Evolutionary conservation across 2,329 filamentous ascomycete species (phyloP), one percentile per base, ranked within the genome.

Genomic region (Penicillium sp.): DNA sequence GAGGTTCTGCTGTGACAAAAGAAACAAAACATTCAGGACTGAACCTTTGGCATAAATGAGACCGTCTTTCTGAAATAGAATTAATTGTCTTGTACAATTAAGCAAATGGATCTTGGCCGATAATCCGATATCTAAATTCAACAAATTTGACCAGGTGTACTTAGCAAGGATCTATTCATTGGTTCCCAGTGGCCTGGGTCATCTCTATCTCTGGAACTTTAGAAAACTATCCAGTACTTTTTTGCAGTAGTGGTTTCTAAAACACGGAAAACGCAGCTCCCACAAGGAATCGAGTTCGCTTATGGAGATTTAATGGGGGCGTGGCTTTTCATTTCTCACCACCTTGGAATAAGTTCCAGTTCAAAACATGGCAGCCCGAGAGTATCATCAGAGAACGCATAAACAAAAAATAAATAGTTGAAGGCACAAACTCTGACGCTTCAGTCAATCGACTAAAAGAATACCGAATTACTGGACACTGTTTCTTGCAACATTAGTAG

Each of bases 401-500:
- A 24, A n/a, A 50, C 14, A 24, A 37, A 8, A 13, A 10, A 35
- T 2, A 7, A 21, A 22, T 21, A 19, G n/a, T n/a, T 3, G 8
- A 21, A 42, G 42, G 19, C 22, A 27, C 21, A 22, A 29, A 19
- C 14, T 26, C 48, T 24, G 21, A n/a, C n/a, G 11, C 3, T 5
- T 13, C 5, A 22, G n/a, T 33, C 46, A 49, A 37, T 49, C 19
- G 14, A 26, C 21, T 37, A 24, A 10, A 26, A 24, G 0, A 11
- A 8, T 16, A n/a, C 9, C 14, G 24, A 24, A 27, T 66, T 55
- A 71, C 59, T 70, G 63, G 26, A 70, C 61, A 43, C 67, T 71
- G 43, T 61, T 54, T n/a, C 7, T 21, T 14, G 26, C 8, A 7
- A n/a, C 21, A 21, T 64, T 43, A 59, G 56, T 9, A 47, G n/a